Base-by-base conservation (phyloP, 306 rosid genomes). In the Cicer yamashitae region DNA sequence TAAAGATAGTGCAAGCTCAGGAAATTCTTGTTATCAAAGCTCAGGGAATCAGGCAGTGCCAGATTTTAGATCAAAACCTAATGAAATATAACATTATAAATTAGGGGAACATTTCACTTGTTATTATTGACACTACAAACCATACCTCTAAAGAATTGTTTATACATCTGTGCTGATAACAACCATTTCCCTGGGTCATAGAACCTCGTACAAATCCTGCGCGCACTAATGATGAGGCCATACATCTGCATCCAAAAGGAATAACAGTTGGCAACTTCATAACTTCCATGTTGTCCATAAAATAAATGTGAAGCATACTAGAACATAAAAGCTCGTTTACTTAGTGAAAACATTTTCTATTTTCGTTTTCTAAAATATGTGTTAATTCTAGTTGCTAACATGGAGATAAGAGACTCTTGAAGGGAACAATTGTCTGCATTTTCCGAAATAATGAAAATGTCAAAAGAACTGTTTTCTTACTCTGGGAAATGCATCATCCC, bases 181-280 rank as follows among this genome's bases (percentile, higher is more conserved):
- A 96, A 65, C 99, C 99, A 86, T 96, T 96, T 75, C 96, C 99
- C 86, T 96, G 99, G 82, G 93, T 89, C 89, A 83, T 70, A 38
- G 98, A 92, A 38, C 99, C 99, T 71, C 99, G 77, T 48, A 96
- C 92, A 84, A 92, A 96, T 50, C 99, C 99, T 71, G 92, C 89
- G 66, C 99, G 91, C 38, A 96, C 99, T 75, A 96, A 80, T 10
- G 99, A 90, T 30, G 99, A 96, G 83, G 93, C 86, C 97, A 96
- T 96, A 82, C 99, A 96, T 88, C 99, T 96, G 74, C 54, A 82
- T 40, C 66, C 51, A 63, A 73, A 83, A 66, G 78, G 44, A 80
- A 75, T 51, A 70, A 38, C 14, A 67, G 75, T 86, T 14, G 84
- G 53, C 67, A 77, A 82, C 77, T 75, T 40, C 51, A 66, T 9